These are phyloP conservation scores for Thielaviopsis euricoi DNA, from an alignment of 2,329 filamentous ascomycete genomes.

Conservation along the genomic window DNA sequence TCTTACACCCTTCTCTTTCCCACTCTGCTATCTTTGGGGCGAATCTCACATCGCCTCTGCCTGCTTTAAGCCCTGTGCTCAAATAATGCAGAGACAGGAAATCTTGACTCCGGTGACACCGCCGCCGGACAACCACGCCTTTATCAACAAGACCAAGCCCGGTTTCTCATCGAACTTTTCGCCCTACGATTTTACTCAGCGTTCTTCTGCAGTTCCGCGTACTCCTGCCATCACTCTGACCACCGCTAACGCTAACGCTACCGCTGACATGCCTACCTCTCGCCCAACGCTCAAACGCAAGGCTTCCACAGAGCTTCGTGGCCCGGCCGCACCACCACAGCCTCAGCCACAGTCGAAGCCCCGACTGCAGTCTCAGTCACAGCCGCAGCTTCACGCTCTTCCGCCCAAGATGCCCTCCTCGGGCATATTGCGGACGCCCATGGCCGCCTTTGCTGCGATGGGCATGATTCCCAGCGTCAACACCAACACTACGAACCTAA, in stretches of 20 bases:
- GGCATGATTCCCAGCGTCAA: constrained; percentile 1
- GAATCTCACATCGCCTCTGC: not conserved
- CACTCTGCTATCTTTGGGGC: too few species aligned
- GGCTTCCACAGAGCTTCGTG: constrained; percentile 5
- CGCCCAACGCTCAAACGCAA: constrained; percentile 7
- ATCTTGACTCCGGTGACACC: constrained; percentile 23
- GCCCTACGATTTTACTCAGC: too few species aligned
- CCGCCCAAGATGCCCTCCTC: constrained; percentile 14
- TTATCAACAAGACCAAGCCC: constrained; percentile 12
- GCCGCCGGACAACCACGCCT: constrained; percentile 23
- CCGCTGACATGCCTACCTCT: constrained; percentile 7
- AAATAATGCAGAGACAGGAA: constrained; percentile 14
- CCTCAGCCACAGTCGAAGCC: not conserved
- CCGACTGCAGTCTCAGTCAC: constrained; percentile 9
- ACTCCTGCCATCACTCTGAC: constrained; percentile 4
- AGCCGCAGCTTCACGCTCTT: not conserved
- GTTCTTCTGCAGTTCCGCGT: too few species aligned
- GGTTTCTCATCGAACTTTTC: too few species aligned
- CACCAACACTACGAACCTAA: not conserved
- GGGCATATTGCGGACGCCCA: not conserved
- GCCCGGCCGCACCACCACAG: constrained; percentile 11
- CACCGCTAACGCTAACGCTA: constrained; percentile 10
- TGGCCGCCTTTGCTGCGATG: constrained; percentile 4
- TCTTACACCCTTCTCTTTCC: too few species aligned
- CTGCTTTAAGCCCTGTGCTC: not conserved